Evolutionary conservation across 495 filamentous ascomycete genomes (phyloP).

Genomic region (Hypoxylon cercidicola): DNA sequence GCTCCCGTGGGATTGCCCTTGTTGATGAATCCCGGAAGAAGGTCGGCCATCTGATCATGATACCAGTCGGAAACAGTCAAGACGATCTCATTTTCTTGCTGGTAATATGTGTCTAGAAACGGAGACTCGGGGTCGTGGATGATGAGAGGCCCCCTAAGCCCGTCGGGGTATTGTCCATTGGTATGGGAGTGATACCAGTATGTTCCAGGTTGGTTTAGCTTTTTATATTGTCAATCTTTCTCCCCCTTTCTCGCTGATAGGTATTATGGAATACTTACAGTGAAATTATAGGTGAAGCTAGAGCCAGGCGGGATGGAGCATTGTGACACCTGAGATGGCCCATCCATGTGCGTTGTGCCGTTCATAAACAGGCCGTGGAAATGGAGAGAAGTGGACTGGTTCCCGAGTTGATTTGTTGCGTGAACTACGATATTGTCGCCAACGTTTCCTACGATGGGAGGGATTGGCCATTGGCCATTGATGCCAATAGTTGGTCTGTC

Average conservation of each 20-base stretch:
- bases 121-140: constrained; percentile 73
- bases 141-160: constrained; percentile 75
- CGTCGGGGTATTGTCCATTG: constrained; percentile 77
- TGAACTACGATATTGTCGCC: constrained; percentile 79
- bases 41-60: constrained; percentile 66
- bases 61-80: constrained; percentile 76
- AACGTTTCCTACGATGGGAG: constrained; percentile 71
- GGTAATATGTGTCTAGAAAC: constrained; percentile 53
- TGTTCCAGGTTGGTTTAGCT: constrained; percentile 75
- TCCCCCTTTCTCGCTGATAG: not conserved
- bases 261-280: constrained; percentile 54
- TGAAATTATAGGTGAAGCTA: constrained; percentile 80
- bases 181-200: constrained; percentile 88
- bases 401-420: constrained; percentile 75
- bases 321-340: constrained; percentile 72
- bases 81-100: constrained; percentile 74
- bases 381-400: constrained; percentile 76
- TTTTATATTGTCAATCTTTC: constrained; percentile 22
- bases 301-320: constrained; percentile 72
- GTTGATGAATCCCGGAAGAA: constrained; percentile 67
- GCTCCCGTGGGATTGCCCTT: constrained; percentile 67
- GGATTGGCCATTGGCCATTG: constrained; percentile 83
- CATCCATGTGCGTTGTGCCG: constrained; percentile 78
- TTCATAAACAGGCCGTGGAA: constrained; percentile 83
- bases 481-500: constrained; percentile 79